Evolutionary conservation across 2,329 filamentous ascomycete species (phyloP), one percentile per base, ranked within the genome.

Genomic region (Pseudocercospora cruenta): DNA sequence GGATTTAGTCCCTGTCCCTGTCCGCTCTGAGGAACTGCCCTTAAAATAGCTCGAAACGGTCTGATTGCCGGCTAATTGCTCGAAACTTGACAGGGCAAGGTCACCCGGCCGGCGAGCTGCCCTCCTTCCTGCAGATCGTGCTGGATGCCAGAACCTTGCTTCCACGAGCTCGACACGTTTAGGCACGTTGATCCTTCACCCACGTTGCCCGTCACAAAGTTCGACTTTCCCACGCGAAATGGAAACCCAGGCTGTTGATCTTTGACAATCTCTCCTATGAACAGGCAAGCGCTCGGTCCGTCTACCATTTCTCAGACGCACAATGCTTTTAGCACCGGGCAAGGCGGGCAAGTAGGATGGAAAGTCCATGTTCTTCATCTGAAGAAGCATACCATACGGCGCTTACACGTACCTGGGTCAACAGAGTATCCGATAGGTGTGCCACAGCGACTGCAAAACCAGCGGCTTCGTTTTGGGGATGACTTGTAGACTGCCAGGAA

Each of bases 401-500:
- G 39, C 14, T 45, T 16, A 16, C n/a, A 4, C 14, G 39, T 45
- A 45, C 39, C 39, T 19, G 58, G 26, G 45, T 60, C 65, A 21
- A 67, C 59, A 22, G 57, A 62, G 58, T 66, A 69, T 19, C 43
- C 63, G 21, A 69, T 39, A 16, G 45, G 60, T 33, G 67, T 68
- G 6, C 67, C 65, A 53, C 66, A 64, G 26, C 61, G 65, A 28
- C 43, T 19, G 55, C 66, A 67, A 45, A 68, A 68, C 45, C 60
- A 64, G 47, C 65, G 65, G 3, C 57, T 66, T 24, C 67, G 47
- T 9, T 45, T 26, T n/a, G 58, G 58, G 16, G 65, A 66, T 28
- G 58, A 58, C 59, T 65, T 58, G 58, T 63, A 62, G 39, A 62
- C 51, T 16, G 36, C 47, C 10, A 67, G 51, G 31, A 47, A 60